A percentile compares a stretch with the other conserved stretches of the same genome.
Conservation (phyloP, 2,329 filamentous ascomycete genomes). For the Stachybotrys chlorohalonatus region DNA sequence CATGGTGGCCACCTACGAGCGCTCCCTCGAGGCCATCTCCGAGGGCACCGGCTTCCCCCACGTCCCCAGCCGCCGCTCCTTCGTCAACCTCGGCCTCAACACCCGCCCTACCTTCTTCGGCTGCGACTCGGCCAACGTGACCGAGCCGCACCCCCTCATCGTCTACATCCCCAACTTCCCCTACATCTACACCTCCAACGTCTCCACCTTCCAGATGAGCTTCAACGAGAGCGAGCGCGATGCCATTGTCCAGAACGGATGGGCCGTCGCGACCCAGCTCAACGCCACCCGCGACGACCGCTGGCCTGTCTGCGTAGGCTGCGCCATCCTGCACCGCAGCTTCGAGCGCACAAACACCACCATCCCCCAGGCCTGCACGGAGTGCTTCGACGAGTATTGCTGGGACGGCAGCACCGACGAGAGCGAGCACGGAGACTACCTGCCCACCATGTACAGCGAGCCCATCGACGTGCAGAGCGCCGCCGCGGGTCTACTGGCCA, state of each 20-base stretch:
- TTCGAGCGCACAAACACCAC: slow-evolving; percentile 60
- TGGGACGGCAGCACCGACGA: slow-evolving; percentile 69
- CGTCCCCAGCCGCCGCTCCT: slow-evolving; percentile 46
- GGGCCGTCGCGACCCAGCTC: slow-evolving; percentile 71
- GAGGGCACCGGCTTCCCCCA: slow-evolving; percentile 49
- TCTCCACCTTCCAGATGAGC: slow-evolving; percentile 62
- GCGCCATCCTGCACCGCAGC: slow-evolving; percentile 72
- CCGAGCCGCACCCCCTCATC: slow-evolving; percentile 54
- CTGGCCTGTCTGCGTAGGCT: slow-evolving; percentile 82
- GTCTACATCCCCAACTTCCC: slow-evolving; percentile 78
- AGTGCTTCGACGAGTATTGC: slow-evolving; percentile 79
- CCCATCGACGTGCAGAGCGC: slow-evolving; percentile 15
- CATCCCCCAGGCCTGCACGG: slow-evolving; percentile 61
- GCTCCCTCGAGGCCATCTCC: slow-evolving; percentile 36
- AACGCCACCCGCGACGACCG: slow-evolving; percentile 65
- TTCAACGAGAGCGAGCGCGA: slow-evolving; percentile 63
- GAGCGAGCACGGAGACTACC: slow-evolving; percentile 21
- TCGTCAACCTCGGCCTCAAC: slow-evolving; percentile 50
- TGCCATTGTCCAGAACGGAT: slow-evolving; percentile 78
- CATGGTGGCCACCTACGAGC: slow-evolving; percentile 47
- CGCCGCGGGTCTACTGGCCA: slow-evolving; percentile 5
- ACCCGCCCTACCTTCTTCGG: slow-evolving; percentile 54
- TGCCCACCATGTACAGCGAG: slow-evolving; percentile 16
- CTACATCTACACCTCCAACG: slow-evolving; percentile 68
- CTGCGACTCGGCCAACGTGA: slow-evolving; percentile 48